Base-by-base conservation (phyloP, 345 rosid species). In the Isatis tinctoria region DNA sequence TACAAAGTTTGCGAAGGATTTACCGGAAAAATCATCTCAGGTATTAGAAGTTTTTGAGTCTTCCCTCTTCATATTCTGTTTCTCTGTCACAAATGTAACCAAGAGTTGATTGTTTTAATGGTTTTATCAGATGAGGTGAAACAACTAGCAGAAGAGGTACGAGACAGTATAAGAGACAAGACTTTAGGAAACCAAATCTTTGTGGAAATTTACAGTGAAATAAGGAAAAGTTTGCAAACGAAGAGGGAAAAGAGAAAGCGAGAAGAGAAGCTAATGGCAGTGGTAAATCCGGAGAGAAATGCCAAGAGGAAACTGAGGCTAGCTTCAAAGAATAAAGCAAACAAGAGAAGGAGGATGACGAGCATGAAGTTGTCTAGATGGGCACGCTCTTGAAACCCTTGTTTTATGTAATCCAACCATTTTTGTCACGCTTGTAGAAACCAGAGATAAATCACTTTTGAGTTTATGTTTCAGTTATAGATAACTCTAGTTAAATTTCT, bases 1-100 rank as follows among this genome's bases (percentile, higher is more conserved):
- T 95, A 87, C 82, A 95, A 95, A 88, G 88, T 95, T 30, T 86
- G 83, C n/a, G 96, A 95, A 87, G 96, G 93, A 70, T 87, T 72
- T 75, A 74, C 98, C 6, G 99, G 97, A 60, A 92, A 85, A 77
- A 78, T 79, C 73, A 79, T 92, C 54, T 48, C 84, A 32, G 97
- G 97, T 91, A 62, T 70, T 84, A 70, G n/a, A 47, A 54, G 64
- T 18, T 48, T 3, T 16, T 13, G 43, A 22, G 14, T 16, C 41
- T 32, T 61, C 17, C 27, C 51, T 51, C 44, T 40, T 69, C 44
- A n/a, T 11, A 45, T 9, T 10, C 13, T 3, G 11, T 49, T 72
- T n/a, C 27, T 60, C 4, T 22, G 48, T 51, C 52, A 59, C 36
- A 33, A 22, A 33, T 69, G n/a, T 79, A 43, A 60, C 66, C 8